Evolutionary conservation across 2,329 filamentous ascomycete genomes (phyloP).

Genomic region (Annulohypoxylon truncatum): DNA sequence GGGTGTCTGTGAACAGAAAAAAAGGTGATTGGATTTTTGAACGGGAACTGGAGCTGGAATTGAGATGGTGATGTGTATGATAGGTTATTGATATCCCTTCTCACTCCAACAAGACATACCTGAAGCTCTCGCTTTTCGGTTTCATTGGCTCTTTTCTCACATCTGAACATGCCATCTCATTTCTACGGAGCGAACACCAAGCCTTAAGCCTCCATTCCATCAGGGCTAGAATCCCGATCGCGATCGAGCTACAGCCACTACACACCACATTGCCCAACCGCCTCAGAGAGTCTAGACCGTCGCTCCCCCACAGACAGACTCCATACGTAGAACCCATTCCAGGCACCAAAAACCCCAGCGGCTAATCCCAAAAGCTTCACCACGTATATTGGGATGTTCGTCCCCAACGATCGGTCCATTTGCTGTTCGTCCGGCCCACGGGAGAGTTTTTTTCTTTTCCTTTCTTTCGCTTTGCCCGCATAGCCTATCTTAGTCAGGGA

Average conservation of each 20-base stretch:
- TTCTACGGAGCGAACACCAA: too few species aligned
- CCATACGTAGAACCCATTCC: background rate
- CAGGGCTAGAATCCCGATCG: background rate
- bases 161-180: background rate
- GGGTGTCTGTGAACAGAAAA: background rate
- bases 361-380: background rate
- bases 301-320: background rate
- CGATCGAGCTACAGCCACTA: background rate
- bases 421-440: background rate
- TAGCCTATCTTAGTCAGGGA: constrained; percentile 22
- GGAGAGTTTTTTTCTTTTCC: background rate
- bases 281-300: background rate
- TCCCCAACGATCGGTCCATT: background rate
- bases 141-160: background rate
- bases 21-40: background rate
- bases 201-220: background rate
- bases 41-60: background rate
- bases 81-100: constrained; percentile 25
- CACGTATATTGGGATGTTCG: background rate
- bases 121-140: background rate
- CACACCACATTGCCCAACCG: background rate
- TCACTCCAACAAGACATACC: background rate
- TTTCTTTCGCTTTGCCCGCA: background rate
- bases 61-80: background rate
- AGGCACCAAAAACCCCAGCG: background rate